These are phyloP conservation scores for Podila verticillata DNA, from an alignment of 192 early-diverging fungal genomes.

Conservation along the genomic window DNA sequence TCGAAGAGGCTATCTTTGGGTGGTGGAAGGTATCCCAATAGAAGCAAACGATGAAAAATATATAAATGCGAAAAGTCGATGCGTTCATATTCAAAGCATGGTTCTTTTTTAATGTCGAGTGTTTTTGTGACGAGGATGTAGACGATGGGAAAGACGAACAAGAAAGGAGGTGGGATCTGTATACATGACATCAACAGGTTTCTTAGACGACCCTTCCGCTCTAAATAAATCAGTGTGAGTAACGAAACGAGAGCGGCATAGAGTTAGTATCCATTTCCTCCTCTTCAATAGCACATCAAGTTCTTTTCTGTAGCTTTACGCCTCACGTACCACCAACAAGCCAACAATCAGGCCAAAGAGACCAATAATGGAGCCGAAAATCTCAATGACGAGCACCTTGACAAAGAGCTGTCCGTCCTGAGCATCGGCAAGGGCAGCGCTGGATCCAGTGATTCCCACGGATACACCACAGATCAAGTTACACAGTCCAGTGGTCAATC, in stretches of 20 bases:
- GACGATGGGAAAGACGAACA: background rate
- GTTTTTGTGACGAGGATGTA: background rate
- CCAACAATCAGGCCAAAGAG: slow-evolving; percentile 98
- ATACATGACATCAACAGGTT: background rate
- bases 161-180: background rate
- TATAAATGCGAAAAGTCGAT: no score
- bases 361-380: slow-evolving; percentile 95
- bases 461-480: slow-evolving; percentile 94
- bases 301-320: background rate
- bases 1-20: slow-evolving; percentile 46
- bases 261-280: background rate
- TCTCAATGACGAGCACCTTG: slow-evolving; percentile 97
- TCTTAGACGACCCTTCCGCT: slow-evolving; percentile 28
- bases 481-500: slow-evolving; percentile 92
- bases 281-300: background rate
- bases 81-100: no score
- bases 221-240: slow-evolving; percentile 3
- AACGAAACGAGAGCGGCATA: background rate
- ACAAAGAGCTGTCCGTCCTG: slow-evolving; percentile 95
- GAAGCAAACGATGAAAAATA: background rate
- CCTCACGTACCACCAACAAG: slow-evolving; percentile 72
- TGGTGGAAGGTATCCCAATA: slow-evolving; percentile 25
- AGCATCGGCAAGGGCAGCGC: slow-evolving; percentile 95
- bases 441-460: slow-evolving; percentile 93
- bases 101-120: no score